Percentiles rank a stretch among this genome's conserved stretches.
phyloP scores from a whole-genome alignment of 1,139 yeast species.

The Wickerhamomyces sp. region DNA sequence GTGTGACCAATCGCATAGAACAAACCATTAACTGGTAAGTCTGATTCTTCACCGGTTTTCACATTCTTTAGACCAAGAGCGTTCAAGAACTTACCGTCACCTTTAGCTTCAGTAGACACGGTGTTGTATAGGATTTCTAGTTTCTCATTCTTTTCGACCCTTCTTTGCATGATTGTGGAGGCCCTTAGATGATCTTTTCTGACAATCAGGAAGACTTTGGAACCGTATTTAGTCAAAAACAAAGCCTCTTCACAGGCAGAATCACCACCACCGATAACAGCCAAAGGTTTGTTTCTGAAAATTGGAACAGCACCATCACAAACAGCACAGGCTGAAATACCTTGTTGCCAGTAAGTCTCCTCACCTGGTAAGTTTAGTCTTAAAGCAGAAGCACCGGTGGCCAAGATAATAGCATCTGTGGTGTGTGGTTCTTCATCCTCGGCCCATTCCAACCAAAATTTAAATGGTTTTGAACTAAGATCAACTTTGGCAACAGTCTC shows the following conservation, averaged over 20 bases:
- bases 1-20: slow-evolving; percentile 97
- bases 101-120: slow-evolving; percentile 82
- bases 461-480: slow-evolving; percentile 80
- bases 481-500: slow-evolving; percentile 94
- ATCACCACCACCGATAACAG: slow-evolving; percentile 98
- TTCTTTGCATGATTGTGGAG: slow-evolving; percentile 92
- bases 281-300: slow-evolving; percentile 95
- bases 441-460: slow-evolving; percentile 93
- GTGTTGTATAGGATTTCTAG: slow-evolving; percentile 88
- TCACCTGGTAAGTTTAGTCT: slow-evolving; percentile 94
- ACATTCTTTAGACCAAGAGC: slow-evolving; percentile 61
- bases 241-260: slow-evolving; percentile 99
- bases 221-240: slow-evolving; percentile 93
- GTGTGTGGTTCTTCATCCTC: slow-evolving; percentile 87
- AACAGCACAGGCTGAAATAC: slow-evolving; percentile 98
- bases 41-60: slow-evolving; percentile 61
- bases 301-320: slow-evolving; percentile 99
- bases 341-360: slow-evolving; percentile 97
- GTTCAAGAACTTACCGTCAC: slow-evolving; percentile 76
- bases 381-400: slow-evolving; percentile 98
- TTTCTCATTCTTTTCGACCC: slow-evolving; percentile 78
- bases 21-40: slow-evolving; percentile 80
- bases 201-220: slow-evolving; percentile 87
- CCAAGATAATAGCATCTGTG: slow-evolving; percentile 85
- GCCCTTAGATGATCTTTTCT: slow-evolving; percentile 95